Conservation (phyloP, 306 rosid genomes). For the Begonia peltatifolia region DNA sequence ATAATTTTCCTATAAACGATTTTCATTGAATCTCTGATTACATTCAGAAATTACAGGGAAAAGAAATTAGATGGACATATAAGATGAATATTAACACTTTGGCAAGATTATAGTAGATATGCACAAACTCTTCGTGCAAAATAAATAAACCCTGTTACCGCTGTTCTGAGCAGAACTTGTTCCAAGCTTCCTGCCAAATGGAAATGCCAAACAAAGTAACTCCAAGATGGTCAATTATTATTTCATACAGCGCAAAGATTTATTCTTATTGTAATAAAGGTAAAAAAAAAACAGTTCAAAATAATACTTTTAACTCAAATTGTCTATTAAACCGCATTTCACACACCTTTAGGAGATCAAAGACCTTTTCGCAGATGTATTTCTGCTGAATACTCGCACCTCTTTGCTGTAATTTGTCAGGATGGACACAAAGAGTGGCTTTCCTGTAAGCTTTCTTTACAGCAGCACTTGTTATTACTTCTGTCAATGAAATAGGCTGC, state of each 20-base stretch:
- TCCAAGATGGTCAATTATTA: background rate
- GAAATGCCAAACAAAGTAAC: constrained; percentile 3
- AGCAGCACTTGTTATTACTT: constrained; percentile 81
- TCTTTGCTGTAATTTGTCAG: constrained; percentile 90
- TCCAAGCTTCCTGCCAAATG: constrained; percentile 81
- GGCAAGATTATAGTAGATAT: no score
- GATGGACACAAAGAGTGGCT: constrained; percentile 93
- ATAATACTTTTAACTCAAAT: no score
- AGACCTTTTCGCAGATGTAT: constrained; percentile 85
- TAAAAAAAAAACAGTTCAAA: no score
- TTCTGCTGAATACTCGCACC: constrained; percentile 86
- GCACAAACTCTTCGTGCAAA: no score
- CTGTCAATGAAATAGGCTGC: constrained; percentile 84
- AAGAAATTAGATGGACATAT: no score
- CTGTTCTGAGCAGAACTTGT: constrained; percentile 87
- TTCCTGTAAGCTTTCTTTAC: constrained; percentile 92
- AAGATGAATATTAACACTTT: no score
- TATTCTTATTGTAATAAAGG: no score
- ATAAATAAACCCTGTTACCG: constrained; percentile 22
- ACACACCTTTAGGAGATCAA: constrained; percentile 84
- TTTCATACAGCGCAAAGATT: no score
- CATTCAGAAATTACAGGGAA: no score
- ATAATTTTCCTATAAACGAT: no score
- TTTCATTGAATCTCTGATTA: no score
- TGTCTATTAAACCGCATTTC: background rate